Evolutionary conservation across 2,329 filamentous ascomycete genomes (phyloP).

Genomic region (Fusarium sp.): DNA sequence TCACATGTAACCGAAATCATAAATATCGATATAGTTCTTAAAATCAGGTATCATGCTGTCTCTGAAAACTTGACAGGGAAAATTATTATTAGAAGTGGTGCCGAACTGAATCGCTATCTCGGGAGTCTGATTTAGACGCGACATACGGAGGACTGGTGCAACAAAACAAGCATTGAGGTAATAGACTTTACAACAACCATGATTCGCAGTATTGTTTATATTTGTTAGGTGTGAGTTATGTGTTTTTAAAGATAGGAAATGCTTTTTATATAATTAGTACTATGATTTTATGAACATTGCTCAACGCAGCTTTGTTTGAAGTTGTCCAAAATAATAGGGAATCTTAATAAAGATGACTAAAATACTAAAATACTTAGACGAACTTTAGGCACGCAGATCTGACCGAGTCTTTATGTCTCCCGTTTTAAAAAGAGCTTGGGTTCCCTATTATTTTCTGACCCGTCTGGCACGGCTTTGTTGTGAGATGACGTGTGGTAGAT

Average conservation of each 20-base stretch:
- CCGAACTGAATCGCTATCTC: neutral
- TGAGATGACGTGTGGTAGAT: neutral
- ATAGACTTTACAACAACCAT: neutral
- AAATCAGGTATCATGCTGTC: neutral
- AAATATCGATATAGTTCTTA: neutral
- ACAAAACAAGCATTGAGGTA: neutral
- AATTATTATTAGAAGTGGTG: neutral
- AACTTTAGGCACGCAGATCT: too few species aligned
- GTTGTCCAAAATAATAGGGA: too few species aligned
- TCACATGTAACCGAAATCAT: neutral
- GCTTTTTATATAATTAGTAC: too few species aligned
- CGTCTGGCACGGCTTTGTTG: slow-evolving; percentile 5
- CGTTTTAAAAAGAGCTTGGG: too few species aligned
- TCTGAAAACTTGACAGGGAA: too few species aligned
- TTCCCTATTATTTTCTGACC: too few species aligned
- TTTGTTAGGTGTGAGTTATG: neutral
- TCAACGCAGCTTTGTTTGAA: too few species aligned
- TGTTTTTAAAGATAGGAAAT: too few species aligned
- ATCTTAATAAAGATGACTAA: too few species aligned
- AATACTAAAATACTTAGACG: too few species aligned
- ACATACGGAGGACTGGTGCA: neutral
- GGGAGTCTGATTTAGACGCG: neutral
- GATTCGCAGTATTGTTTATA: neutral
- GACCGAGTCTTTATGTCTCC: too few species aligned
- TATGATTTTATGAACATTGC: too few species aligned